Conservation (phyloP, 176 grass and related monocot species). For the Pharus latifolius region DNA sequence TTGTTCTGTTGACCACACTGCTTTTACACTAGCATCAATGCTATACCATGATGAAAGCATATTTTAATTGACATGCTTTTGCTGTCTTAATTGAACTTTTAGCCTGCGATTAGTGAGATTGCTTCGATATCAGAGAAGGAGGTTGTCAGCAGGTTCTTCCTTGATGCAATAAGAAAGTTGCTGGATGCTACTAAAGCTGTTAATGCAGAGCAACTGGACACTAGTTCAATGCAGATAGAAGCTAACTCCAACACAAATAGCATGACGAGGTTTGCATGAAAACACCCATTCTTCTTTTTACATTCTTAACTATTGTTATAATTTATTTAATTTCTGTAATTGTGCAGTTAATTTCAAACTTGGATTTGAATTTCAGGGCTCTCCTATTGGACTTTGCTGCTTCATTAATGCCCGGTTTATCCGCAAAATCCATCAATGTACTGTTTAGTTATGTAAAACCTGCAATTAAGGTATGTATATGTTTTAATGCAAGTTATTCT, state of each 20-base stretch:
- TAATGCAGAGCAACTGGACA: conserved; percentile 45
- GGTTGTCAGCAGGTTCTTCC: conserved; percentile 54
- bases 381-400: conserved; percentile 71
- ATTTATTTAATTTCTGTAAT: conserved; percentile 5
- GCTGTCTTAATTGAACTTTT: conserved; percentile 16
- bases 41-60: no score
- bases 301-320: neutral
- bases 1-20: neutral
- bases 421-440: conserved; percentile 53
- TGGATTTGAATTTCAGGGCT: conserved; percentile 50
- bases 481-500: conserved; percentile 3
- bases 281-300: neutral
- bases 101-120: conserved; percentile 72
- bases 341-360: neutral
- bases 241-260: conserved; percentile 26
- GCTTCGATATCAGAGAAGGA: conserved; percentile 80
- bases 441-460: conserved; percentile 84
- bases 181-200: conserved; percentile 67
- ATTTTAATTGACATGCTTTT: neutral
- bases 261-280: conserved; percentile 35
- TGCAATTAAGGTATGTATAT: conserved; percentile 62
- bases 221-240: conserved; percentile 54
- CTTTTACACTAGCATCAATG: neutral
- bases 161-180: conserved; percentile 52
- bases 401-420: conserved; percentile 79